These are phyloP conservation scores for Pseudocercospora fijiensis DNA, from an alignment of 2,329 filamentous ascomycete species.

Conservation along the genomic window DNA sequence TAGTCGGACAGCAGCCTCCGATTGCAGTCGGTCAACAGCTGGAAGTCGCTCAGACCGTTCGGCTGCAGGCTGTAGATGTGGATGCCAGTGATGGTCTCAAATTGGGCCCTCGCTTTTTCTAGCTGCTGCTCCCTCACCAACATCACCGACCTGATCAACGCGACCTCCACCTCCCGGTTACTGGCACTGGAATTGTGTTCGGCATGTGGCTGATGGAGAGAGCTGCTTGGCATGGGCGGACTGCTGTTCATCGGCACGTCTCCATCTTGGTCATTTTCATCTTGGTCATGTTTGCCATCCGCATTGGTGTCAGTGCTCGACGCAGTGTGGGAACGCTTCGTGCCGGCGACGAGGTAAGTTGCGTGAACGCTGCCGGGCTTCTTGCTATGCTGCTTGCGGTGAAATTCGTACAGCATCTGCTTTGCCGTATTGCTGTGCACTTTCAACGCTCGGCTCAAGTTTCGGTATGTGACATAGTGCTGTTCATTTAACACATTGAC, in stretches of 20 bases:
- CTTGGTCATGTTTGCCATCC: slow-evolving; percentile 37
- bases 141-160: slow-evolving; percentile 45
- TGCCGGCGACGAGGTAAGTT: slow-evolving; percentile 84
- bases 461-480: slow-evolving; percentile 74
- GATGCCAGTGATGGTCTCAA: slow-evolving; percentile 72
- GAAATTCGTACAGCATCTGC: slow-evolving; percentile 74
- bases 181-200: slow-evolving; percentile 47
- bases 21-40: slow-evolving; percentile 68
- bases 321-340: slow-evolving; percentile 45
- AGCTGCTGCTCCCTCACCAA: slow-evolving; percentile 36
- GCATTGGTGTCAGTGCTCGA: neutral
- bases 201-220: slow-evolving; percentile 50
- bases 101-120: slow-evolving; percentile 59
- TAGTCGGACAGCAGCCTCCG: slow-evolving; percentile 60
- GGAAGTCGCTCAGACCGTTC: slow-evolving; percentile 64
- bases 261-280: slow-evolving; percentile 42
- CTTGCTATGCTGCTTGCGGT: slow-evolving; percentile 72
- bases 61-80: slow-evolving; percentile 85
- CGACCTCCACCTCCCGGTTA: slow-evolving; percentile 48
- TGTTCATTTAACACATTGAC: slow-evolving; percentile 74
- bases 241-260: slow-evolving; percentile 70
- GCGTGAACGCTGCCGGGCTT: slow-evolving; percentile 76
- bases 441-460: slow-evolving; percentile 76
- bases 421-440: slow-evolving; percentile 87
- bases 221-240: slow-evolving; percentile 66